A percentile compares a stretch with the other conserved stretches of the same genome.
These are phyloP conservation scores for Penicillium griseofulvum DNA, from an alignment of 2,329 filamentous ascomycete genomes.

Conservation along the genomic window DNA sequence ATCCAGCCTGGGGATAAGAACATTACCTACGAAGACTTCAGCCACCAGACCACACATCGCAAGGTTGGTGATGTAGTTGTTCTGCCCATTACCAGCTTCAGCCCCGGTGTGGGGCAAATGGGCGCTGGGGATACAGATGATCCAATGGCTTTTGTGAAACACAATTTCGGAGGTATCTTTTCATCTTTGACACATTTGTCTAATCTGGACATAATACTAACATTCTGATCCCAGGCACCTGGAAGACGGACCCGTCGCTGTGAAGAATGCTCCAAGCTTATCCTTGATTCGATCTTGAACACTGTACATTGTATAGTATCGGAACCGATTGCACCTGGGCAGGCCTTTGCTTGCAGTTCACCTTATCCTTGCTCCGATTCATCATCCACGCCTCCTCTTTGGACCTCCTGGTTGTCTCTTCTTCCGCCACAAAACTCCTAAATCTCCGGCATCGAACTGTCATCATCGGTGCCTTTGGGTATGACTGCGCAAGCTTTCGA, in stretches of 20 bases:
- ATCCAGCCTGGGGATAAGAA: constrained; percentile 64
- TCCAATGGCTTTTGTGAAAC: constrained; percentile 95
- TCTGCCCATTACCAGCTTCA: constrained; percentile 94
- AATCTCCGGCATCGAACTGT: neutral
- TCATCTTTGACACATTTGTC: neutral
- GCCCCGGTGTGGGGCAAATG: constrained; percentile 91
- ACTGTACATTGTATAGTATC: neutral
- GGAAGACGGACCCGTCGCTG: constrained; percentile 39
- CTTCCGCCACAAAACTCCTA: neutral
- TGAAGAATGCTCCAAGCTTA: constrained; percentile 10
- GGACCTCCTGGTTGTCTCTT: neutral
- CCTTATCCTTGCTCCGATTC: neutral
- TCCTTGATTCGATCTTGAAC: neutral
- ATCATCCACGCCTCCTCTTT: neutral
- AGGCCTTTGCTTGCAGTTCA: neutral
- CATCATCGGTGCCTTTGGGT: neutral
- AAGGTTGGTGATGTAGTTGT: constrained; percentile 92
- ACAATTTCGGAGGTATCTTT: constrained; percentile 80
- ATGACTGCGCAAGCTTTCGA: neutral
- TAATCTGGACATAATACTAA: constrained; percentile 12
- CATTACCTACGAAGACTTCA: constrained; percentile 86
- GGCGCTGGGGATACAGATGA: constrained; percentile 82
- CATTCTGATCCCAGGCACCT: constrained; percentile 27
- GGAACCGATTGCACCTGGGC: neutral
- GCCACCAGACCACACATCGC: constrained; percentile 76